phyloP scores from a whole-genome alignment of 2,329 filamentous ascomycete species.

The Paecilomyces fulvus region DNA sequence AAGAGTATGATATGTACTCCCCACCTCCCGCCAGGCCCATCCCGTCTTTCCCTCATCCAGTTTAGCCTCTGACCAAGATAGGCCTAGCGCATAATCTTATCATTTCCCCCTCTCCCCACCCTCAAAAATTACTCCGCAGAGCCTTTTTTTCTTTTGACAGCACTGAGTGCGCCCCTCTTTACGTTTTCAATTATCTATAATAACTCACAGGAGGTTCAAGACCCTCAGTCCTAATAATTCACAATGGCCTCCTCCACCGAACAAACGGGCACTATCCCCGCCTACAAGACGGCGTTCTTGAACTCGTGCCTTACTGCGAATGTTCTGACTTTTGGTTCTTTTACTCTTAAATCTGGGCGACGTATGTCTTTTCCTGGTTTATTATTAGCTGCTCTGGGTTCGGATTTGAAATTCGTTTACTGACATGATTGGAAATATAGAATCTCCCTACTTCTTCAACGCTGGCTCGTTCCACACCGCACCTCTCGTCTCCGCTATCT shows the following conservation, averaged over 20 bases:
- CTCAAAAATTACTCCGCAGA: neutral
- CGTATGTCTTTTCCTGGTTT: neutral
- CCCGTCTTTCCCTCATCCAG: neutral
- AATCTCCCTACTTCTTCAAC: neutral
- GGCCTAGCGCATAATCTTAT: neutral
- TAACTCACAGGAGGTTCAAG: no score
- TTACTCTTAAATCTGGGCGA: slow-evolving; percentile 1
- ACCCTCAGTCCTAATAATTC: neutral
- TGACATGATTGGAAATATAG: neutral
- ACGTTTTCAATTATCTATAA: neutral
- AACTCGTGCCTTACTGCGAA: slow-evolving; percentile 12
- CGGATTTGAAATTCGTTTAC: neutral
- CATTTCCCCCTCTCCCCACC: neutral
- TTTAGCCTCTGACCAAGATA: neutral
- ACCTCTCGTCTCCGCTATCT: neutral
- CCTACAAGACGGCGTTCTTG: slow-evolving; percentile 12
- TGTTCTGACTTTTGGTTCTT: slow-evolving; percentile 16
- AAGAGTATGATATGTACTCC: no score
- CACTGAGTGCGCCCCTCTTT: neutral
- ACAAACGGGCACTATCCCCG: neutral
- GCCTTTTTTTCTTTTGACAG: neutral
- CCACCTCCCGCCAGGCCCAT: neutral
- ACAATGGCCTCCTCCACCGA: neutral
- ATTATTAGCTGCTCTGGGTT: neutral
- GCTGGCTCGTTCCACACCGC: neutral